Evolutionary conservation across 176 grass and related monocot species (phyloP).

Genomic region (Musa itinerans): DNA sequence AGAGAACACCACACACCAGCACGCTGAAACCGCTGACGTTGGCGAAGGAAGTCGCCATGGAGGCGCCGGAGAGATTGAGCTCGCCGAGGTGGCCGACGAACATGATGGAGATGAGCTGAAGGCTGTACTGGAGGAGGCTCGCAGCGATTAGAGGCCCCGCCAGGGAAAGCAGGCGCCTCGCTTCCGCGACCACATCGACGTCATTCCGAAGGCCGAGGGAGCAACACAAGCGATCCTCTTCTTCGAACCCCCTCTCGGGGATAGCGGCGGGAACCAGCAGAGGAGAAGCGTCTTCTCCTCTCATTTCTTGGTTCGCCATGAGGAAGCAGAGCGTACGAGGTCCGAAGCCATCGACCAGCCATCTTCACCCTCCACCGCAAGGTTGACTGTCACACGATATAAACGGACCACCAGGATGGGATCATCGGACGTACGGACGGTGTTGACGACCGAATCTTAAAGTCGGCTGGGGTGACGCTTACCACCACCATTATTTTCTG

Average conservation of each 20-base stretch:
- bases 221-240: background rate
- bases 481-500: too few relatives aligned
- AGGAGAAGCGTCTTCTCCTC: slow-evolving; percentile 26
- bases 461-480: too few relatives aligned
- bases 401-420: too few relatives aligned
- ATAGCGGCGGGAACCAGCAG: slow-evolving; percentile 26
- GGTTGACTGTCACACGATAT: too few relatives aligned
- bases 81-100: slow-evolving; percentile 62
- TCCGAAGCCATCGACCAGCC: too few relatives aligned
- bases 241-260: slow-evolving; percentile 8
- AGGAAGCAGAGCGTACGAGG: slow-evolving; percentile 17
- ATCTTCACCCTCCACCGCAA: too few relatives aligned
- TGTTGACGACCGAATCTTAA: too few relatives aligned
- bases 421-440: too few relatives aligned
- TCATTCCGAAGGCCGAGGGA: slow-evolving; percentile 30
- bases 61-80: slow-evolving; percentile 47
- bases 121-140: slow-evolving; percentile 51
- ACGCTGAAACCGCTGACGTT: slow-evolving; percentile 76
- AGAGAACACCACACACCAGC: slow-evolving; percentile 17
- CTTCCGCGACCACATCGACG: slow-evolving; percentile 21
- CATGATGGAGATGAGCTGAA: slow-evolving; percentile 62
- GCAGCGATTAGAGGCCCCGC: slow-evolving; percentile 46
- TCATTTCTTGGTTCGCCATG: slow-evolving; percentile 45
- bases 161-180: slow-evolving; percentile 34
- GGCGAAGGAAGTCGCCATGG: slow-evolving; percentile 55